These are phyloP conservation scores for Zymoseptoria passerinii DNA, from an alignment of 2,329 filamentous ascomycete species.

Conservation along the genomic window DNA sequence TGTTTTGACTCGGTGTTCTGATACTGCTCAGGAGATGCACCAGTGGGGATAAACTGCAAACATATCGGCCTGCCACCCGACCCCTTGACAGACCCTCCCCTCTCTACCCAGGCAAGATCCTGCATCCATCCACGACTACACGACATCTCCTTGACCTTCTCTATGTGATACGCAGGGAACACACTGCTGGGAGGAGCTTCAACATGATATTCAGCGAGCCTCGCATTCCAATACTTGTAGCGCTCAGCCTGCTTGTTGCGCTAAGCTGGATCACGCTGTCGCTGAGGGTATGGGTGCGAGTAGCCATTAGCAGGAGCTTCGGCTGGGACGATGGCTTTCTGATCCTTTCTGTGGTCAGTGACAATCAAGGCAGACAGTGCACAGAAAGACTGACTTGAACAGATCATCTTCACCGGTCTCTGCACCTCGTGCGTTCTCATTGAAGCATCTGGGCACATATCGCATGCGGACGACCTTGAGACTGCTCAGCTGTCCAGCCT, in stretches of 20 bases:
- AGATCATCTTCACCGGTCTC: constrained; percentile 14
- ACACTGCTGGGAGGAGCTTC: background rate
- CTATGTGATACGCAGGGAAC: background rate
- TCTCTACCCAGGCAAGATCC: background rate
- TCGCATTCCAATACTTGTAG: background rate
- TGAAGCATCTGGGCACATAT: constrained; percentile 8
- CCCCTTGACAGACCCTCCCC: background rate
- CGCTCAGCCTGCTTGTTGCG: background rate
- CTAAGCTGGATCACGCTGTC: constrained; percentile 31
- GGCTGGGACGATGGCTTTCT: constrained; percentile 39
- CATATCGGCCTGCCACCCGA: background rate
- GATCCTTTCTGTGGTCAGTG: constrained; percentile 32
- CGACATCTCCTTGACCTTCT: background rate
- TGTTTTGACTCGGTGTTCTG: background rate
- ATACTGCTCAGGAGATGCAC: background rate
- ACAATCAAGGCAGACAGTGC: background rate
- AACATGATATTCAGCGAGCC: background rate
- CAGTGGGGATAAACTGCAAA: background rate
- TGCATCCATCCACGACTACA: background rate
- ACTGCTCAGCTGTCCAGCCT: background rate
- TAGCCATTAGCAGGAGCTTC: constrained; percentile 32
- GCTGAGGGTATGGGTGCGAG: constrained; percentile 35
- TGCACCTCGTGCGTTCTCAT: constrained; percentile 11
- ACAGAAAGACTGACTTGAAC: constrained; percentile 1
- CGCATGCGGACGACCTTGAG: constrained; percentile 2